phyloP scores from a whole-genome alignment of 2,329 filamentous ascomycete species.

The Colletotrichum acutatum region DNA sequence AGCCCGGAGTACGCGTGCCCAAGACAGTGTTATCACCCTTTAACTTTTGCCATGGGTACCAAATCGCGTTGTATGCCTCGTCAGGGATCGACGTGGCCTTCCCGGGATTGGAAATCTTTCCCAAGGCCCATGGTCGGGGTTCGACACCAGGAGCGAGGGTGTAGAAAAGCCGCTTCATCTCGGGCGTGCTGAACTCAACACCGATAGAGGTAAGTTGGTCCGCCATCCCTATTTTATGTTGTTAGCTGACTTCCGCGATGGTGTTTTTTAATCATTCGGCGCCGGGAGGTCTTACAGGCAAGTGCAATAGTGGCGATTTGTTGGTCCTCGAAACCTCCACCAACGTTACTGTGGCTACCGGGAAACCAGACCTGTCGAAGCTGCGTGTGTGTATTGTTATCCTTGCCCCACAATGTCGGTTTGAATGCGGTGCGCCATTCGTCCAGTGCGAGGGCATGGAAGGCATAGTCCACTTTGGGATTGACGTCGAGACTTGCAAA shows the following conservation, averaged over 20 bases:
- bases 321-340: constrained; percentile 61
- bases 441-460: constrained; percentile 65
- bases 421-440: constrained; percentile 54
- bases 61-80: constrained; percentile 1
- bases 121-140: constrained; percentile 36
- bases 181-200: constrained; percentile 38
- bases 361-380: constrained; percentile 61
- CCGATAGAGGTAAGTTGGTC: constrained; percentile 40
- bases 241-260: not conserved
- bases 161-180: constrained; percentile 38
- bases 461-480: constrained; percentile 60
- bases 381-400: constrained; percentile 30
- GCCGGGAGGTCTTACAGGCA: constrained; percentile 29
- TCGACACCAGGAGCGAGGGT: constrained; percentile 24
- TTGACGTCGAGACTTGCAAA: constrained; percentile 37
- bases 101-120: constrained; percentile 36
- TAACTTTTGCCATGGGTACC: constrained; percentile 19
- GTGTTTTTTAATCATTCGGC: too few relatives aligned
- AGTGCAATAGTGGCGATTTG: constrained; percentile 40
- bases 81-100: constrained; percentile 23
- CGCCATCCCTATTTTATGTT: constrained; percentile 35
- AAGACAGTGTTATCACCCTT: constrained; percentile 13
- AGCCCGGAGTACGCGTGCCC: constrained; percentile 39
- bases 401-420: constrained; percentile 43
- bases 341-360: constrained; percentile 69